Percentiles rank a stretch among this genome's conserved stretches.
phyloP scores from a whole-genome alignment of 2,329 filamentous ascomycete species.

The Teratosphaeria destructans region DNA sequence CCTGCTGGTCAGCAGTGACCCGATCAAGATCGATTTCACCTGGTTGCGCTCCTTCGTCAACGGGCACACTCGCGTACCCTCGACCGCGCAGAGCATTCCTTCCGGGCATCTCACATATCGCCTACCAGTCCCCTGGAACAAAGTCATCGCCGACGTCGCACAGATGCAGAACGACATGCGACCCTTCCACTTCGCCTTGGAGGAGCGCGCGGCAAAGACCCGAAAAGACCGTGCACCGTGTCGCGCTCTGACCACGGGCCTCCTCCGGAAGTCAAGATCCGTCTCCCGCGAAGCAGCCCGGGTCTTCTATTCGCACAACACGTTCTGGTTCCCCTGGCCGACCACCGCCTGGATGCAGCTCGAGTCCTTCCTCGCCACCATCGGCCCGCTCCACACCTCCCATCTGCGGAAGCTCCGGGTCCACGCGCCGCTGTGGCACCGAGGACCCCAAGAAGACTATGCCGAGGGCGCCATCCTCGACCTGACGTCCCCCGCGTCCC shows the following conservation, averaged over 20 bases:
- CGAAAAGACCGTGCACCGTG: slow-evolving; percentile 6
- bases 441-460: slow-evolving; percentile 8
- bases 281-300: slow-evolving; percentile 6
- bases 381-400: slow-evolving; percentile 6
- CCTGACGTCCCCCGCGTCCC: slow-evolving; percentile 11
- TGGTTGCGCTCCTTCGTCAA: slow-evolving; percentile 12
- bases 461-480: slow-evolving; percentile 13
- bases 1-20: slow-evolving; percentile 5
- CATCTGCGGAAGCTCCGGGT: slow-evolving; percentile 7
- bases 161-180: slow-evolving; percentile 10
- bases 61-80: slow-evolving; percentile 9
- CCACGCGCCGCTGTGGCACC: slow-evolving; percentile 11
- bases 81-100: neutral
- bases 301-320: slow-evolving; percentile 11
- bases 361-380: slow-evolving; percentile 11
- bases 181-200: slow-evolving; percentile 9
- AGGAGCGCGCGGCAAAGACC: slow-evolving; percentile 10
- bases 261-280: slow-evolving; percentile 6
- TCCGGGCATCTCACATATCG: slow-evolving; percentile 4
- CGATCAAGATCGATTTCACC: slow-evolving; percentile 12
- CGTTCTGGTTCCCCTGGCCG: slow-evolving; percentile 10
- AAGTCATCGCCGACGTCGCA: slow-evolving; percentile 3
- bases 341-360: slow-evolving; percentile 12
- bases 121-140: slow-evolving; percentile 4
- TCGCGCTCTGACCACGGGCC: slow-evolving; percentile 7